Evolutionary conservation across 2,329 filamentous ascomycete genomes (phyloP).

Genomic region (Elsinoe necatrix): DNA sequence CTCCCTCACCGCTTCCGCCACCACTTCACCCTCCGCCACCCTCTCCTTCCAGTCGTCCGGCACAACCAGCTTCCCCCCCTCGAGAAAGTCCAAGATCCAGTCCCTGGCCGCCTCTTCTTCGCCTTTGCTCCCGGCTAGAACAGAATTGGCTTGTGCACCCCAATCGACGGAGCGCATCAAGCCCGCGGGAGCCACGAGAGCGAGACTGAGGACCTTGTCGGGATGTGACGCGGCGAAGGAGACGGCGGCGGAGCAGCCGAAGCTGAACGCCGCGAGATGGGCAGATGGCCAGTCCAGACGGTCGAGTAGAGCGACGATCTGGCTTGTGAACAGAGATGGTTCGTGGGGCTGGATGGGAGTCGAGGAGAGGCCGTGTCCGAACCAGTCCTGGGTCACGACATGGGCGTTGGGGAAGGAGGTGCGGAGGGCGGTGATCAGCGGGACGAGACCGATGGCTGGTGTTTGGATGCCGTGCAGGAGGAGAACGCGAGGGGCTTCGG

Average conservation of each 20-base stretch:
- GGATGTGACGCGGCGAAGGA: slow-evolving; percentile 32
- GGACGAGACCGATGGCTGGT: slow-evolving; percentile 41
- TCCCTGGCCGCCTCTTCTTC: slow-evolving; percentile 27
- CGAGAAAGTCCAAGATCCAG: slow-evolving; percentile 36
- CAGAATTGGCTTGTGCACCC: slow-evolving; percentile 17
- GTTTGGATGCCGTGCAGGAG: slow-evolving; percentile 47
- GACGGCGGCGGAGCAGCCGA: slow-evolving; percentile 37
- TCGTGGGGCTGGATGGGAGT: slow-evolving; percentile 40
- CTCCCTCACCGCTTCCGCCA: slow-evolving; percentile 40
- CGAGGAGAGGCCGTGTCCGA: slow-evolving; percentile 47
- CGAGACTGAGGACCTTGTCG: slow-evolving; percentile 6
- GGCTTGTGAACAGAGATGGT: slow-evolving; percentile 35
- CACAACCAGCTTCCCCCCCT: slow-evolving; percentile 37
- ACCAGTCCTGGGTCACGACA: slow-evolving; percentile 42
- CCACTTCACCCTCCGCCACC: slow-evolving; percentile 36
- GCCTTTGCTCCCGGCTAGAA: neutral
- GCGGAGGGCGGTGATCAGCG: slow-evolving; percentile 34
- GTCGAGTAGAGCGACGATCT: slow-evolving; percentile 35
- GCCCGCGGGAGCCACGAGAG: slow-evolving; percentile 16
- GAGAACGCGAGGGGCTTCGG: slow-evolving; percentile 25
- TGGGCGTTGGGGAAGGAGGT: slow-evolving; percentile 31
- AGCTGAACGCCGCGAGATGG: slow-evolving; percentile 45
- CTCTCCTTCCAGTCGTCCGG: slow-evolving; percentile 39
- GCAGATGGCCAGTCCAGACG: slow-evolving; percentile 36
- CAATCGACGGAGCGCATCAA: neutral